Evolutionary conservation across 805 yeast species (phyloP), one percentile per base, ranked within the genome.

Genomic region (Groenewaldozyma tartarivorans): DNA sequence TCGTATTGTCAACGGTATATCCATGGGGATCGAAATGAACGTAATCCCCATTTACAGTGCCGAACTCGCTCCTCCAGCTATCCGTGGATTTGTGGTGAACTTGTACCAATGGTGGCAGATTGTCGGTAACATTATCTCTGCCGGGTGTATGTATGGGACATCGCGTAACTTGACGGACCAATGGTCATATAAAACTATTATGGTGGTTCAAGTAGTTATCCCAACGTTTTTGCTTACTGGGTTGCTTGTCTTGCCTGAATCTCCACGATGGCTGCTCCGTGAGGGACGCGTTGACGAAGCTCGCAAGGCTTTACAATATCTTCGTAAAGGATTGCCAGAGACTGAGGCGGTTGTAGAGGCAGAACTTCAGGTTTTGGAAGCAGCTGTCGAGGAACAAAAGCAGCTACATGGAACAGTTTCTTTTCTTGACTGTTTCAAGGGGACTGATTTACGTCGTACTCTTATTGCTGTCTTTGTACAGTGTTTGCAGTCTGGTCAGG

Each of bases 31-130:
- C 19, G 64, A 72, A 31, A 64, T 76, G 1, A 66, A 67, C 53
- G 59, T 73, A 40, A 72, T 73, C 1, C 88, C 79, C 0, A 63
- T 71, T 1, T 73, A 69, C 51, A 61, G 72, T 20, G 67, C 75
- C 22, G 79, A 73, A 48, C 60, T 71, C 6, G 60, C 62, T 13
- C 63, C 61, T 4, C 56, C 62, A 6, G 48, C 52, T 21, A 43
- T 58, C 16, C 57, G 65, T 40, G 65, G 65, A 31, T 45, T 52
- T 13, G 38, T 58, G 36, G 55, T 55, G 20, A 48, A 53, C 13
- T 31, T 54, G n/a, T 58, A 58, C 37, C 59, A 53, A 38, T 45
- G 45, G 40, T 51, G 59, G 15, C 53, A 61, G 42, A 60, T 61
- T 21, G 44, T 59, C 30, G 67, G 66, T 43, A 56, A 60, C 32